Evolutionary conservation across 2,329 filamentous ascomycete genomes (phyloP), one percentile per base, ranked within the genome.

Genomic region (Xylariaceae sp.): DNA sequence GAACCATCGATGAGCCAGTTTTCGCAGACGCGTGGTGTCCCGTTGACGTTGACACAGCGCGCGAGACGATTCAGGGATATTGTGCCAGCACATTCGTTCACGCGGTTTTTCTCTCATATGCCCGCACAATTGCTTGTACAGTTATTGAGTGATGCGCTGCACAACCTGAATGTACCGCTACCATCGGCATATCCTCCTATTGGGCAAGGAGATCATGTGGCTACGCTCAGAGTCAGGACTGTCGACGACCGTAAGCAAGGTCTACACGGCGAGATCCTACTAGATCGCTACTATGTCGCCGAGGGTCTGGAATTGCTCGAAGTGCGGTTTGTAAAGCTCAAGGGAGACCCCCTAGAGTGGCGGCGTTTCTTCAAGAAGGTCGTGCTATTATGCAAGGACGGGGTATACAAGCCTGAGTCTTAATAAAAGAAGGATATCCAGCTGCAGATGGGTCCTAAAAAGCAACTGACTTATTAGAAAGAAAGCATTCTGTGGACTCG

Each of bases 331-430:
- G 84, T 95, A 66, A 99, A 99, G 77, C 82, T 90, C 56, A 97
- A 96, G 77, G 94, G 94, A 4, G 94, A 99, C 77, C 94, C 94
- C 4, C 76, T 99, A 53, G 93, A 97, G 77, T 99, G 95, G 94
- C 84, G 94, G 62, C 81, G 94, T 39, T 91, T 99, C 72, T 99
- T 99, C 80, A 99, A 99, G 77, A 92, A 91, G 74, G 84, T 97
- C n/a, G 90, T 90, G 35, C 80, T 95, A 64, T 79, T 93, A 61
- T 95, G 92, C 76, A 90, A 90, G 71, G 91, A 96, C 71, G 91
- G 86, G 7, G 87, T 97, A 50, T 89, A 86, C 72, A 81, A 80
- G 65, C 83, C 83, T 51, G 77, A 82, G 60, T 61, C 65, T 63
- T 70, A 71, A 42, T 42, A 13, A 66, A 42, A 57, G 63, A 73